These are phyloP conservation scores for Aphanocladium album DNA, from an alignment of 2,329 filamentous ascomycete genomes.

Conservation along the genomic window DNA sequence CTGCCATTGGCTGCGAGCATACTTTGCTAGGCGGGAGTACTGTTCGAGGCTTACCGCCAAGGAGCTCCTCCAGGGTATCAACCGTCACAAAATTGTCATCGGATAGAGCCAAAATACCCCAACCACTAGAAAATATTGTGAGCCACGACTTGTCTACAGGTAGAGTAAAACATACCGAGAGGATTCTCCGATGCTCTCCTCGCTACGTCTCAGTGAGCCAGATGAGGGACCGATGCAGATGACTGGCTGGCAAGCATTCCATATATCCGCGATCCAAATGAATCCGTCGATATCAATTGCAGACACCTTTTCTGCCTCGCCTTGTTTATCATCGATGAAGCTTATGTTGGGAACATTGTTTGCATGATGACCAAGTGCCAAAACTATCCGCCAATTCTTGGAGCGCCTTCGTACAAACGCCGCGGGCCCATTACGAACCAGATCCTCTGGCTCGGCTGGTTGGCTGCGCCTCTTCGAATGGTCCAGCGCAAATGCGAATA, in stretches of 20 bases:
- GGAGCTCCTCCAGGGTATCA: slow-evolving; percentile 27
- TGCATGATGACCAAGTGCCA: slow-evolving; percentile 35
- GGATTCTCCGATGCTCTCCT: slow-evolving; percentile 23
- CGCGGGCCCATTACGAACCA: slow-evolving; percentile 19
- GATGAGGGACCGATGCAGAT: slow-evolving; percentile 23
- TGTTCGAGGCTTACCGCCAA: slow-evolving; percentile 25
- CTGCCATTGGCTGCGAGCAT: slow-evolving; percentile 20
- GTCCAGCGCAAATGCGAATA: slow-evolving; percentile 45
- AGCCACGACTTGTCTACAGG: not conserved
- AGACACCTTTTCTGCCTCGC: slow-evolving; percentile 44
- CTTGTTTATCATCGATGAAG: slow-evolving; percentile 42
- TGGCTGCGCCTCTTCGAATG: not conserved
- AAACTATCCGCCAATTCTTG: slow-evolving; percentile 46
- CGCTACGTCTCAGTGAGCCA: slow-evolving; percentile 21
- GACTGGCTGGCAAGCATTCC: slow-evolving; percentile 31
- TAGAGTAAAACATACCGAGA: slow-evolving; percentile 22
- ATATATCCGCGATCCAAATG: slow-evolving; percentile 49
- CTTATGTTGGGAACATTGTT: slow-evolving; percentile 50
- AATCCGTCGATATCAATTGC: slow-evolving; percentile 47
- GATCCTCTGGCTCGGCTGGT: not conserved
- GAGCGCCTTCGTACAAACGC: slow-evolving; percentile 35
- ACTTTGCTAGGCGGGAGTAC: not conserved
- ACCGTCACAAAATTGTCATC: slow-evolving; percentile 38
- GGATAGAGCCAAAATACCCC: slow-evolving; percentile 45
- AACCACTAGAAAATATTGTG: slow-evolving; percentile 30